Base-by-base conservation (phyloP, 2,329 filamentous ascomycete species). In the Tolypocladium amazonense region DNA sequence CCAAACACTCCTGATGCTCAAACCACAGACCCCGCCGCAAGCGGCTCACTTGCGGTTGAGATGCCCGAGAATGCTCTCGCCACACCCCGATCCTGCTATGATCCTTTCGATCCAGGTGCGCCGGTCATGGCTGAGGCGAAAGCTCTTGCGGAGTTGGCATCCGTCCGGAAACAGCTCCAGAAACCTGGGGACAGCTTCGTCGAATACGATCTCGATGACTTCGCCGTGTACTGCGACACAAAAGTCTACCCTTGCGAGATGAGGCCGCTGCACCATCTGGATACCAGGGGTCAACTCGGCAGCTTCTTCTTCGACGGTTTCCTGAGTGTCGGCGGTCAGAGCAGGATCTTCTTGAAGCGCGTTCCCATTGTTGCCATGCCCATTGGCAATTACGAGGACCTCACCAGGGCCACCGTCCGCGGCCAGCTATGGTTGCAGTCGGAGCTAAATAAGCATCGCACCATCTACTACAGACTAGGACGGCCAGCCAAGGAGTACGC, bases 351-450 rank as follows among this genome's bases (percentile, higher is more conserved):
- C 59, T 77, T 93, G 0, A 71, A 81, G 54, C 72, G 69, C 0
- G 74, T 89, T 0, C 73, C 77, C 0, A 88, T 93, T 55, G 67
- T 72, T 0, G 74, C 79, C 1, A 72, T 88, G 1, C 85, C 87
- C 0, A 79, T 94, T 14, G 88, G 85, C 2, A 85, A 85, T 35
- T 91, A 92, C 67, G 83, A 82, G 0, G 59, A 62, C 0, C 68
- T 78, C 1, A 67, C 75, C 0, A 66, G 76, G 8, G 69, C 78
- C 27, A 78, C 80, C 0, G 78, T 86, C 3, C 75, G 71, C 2
- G 75, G 76, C 11, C 73, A 81, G 20, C 77, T 92, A 1, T 92
- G 87, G 81, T 79, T 93, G 2, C 80, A 83, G 23, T 88, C 88
- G 0, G 56, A 64, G 0, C 58, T 73, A 0, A 81, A 82, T 58